phyloP scores from a whole-genome alignment of 2,329 filamentous ascomycete genomes.

The Alternaria tenuissima region DNA sequence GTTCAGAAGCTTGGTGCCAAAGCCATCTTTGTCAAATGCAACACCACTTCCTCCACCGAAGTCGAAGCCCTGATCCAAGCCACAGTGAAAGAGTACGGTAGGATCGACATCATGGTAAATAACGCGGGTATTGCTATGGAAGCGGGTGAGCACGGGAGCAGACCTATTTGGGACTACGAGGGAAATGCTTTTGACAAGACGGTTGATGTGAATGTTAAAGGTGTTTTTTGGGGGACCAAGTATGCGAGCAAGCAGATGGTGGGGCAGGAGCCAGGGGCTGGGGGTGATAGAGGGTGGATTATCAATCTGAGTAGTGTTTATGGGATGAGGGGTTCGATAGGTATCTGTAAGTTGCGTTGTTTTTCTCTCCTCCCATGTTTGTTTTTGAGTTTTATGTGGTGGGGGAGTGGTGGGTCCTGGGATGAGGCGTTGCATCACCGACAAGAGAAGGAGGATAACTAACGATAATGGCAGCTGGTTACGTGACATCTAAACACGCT shows the following conservation, averaged over 20 bases:
- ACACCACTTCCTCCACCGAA: constrained; percentile 55
- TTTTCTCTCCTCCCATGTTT: not conserved
- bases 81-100: constrained; percentile 56
- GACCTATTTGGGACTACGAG: constrained; percentile 57
- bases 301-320: constrained; percentile 64
- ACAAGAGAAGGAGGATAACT: not conserved
- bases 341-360: constrained; percentile 32
- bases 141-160: constrained; percentile 29
- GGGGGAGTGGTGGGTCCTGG: too few relatives aligned
- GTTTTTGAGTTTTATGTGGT: not conserved
- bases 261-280: constrained; percentile 52
- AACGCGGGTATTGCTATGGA: constrained; percentile 59
- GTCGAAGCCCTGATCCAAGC: constrained; percentile 54
- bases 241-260: constrained; percentile 61
- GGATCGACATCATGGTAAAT: constrained; percentile 59
- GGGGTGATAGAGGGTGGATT: constrained; percentile 59
- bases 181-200: constrained; percentile 58
- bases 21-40: constrained; percentile 48
- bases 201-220: constrained; percentile 49
- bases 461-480: constrained; percentile 32
- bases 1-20: constrained; percentile 38
- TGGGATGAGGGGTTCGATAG: constrained; percentile 52
- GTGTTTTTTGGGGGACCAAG: constrained; percentile 57
- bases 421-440: not conserved
- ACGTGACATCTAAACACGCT: constrained; percentile 60